Conservation (phyloP, 352 stramenopile genomes). For the Phytopythium ostracodes region DNA sequence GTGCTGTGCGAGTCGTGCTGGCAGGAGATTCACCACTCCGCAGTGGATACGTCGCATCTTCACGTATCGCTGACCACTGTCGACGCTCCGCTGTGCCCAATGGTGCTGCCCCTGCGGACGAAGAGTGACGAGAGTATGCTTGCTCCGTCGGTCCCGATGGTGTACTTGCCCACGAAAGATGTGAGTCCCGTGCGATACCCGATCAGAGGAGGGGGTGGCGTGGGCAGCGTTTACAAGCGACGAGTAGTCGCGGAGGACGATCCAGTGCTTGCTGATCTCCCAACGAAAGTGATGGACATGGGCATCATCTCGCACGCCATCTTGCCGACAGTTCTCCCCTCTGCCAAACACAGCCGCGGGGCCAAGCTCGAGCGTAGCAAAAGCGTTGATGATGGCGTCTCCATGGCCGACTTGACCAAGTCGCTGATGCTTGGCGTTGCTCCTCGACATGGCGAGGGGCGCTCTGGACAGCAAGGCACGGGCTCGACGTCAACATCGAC, state of each 20-base stretch:
- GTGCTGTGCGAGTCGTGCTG: slow-evolving; percentile 55
- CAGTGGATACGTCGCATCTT: slow-evolving; percentile 33
- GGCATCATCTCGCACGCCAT: slow-evolving; percentile 12
- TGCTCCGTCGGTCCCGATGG: slow-evolving; percentile 33
- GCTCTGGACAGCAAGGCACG: not conserved
- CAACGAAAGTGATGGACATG: not conserved
- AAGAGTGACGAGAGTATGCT: slow-evolving; percentile 3
- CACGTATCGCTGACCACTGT: not conserved
- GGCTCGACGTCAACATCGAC: not conserved
- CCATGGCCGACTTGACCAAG: slow-evolving; percentile 10
- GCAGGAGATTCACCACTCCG: slow-evolving; percentile 37
- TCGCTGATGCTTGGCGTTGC: slow-evolving; percentile 7
- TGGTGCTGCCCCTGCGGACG: slow-evolving; percentile 23
- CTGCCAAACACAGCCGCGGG: not conserved
- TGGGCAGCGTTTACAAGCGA: not conserved
- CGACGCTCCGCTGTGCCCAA: slow-evolving; percentile 19
- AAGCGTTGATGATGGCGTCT: not conserved
- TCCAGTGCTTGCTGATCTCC: not conserved
- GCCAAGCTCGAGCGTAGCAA: not conserved
- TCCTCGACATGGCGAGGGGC: not conserved
- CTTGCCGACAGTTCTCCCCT: slow-evolving; percentile 10
- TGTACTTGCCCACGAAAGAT: slow-evolving; percentile 57
- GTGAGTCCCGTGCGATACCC: slow-evolving; percentile 2
- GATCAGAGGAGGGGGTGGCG: slow-evolving; percentile 3
- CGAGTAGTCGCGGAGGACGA: not conserved